Evolutionary conservation across 257 asterid genomes (phyloP), one percentile per base, ranked within the genome.

Genomic region (Solanum pennellii): DNA sequence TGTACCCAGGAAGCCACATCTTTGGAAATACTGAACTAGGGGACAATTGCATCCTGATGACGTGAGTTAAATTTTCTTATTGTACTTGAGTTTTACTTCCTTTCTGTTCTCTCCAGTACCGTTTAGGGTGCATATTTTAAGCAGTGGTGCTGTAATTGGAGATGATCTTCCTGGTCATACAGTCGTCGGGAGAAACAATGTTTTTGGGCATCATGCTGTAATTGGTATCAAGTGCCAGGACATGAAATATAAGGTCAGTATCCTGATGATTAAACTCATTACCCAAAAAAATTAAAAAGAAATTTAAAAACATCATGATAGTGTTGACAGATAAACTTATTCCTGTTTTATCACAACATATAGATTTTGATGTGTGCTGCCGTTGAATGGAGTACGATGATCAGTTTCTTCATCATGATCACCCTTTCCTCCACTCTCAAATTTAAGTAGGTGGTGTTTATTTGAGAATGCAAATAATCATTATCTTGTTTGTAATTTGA

Each of bases 181-280:
- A 18, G 89, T 95, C 88, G 88, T 95, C 66, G 99, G 99, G 80
- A 82, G 91, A 92, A 93, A 95, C 83, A 97, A 97, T 88, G 75
- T 91, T 85, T 91, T 97, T n/a, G 99, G 99, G 69, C 96, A 96
- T 90, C 95, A 97, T 92, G 93, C 95, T 77, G 98, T 95, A 49
- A 92, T 97, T 92, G 99, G 99, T 73, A 85, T 90, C 60, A 95
- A 94, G 91, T 97, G 98, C 91, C 98, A 97, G 87, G 99, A 97
- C 87, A 88, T 94, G 97, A 97, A 97, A 85, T 95, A 94, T 92
- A 89, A 91, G 98, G 98, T 96, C 87, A 59, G 62, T 73, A 23
- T 87, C 87, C 88, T 69, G 31, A n/a, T 31, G 25, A 37, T 33
- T 47, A 29, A 52, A 6, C 31, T 49, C 85, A 16, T 31, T 31